Percentiles rank a stretch among this genome's conserved stretches.
These are phyloP conservation scores for Tuber calosporum DNA, from an alignment of 495 filamentous ascomycete genomes.

Conservation along the genomic window DNA sequence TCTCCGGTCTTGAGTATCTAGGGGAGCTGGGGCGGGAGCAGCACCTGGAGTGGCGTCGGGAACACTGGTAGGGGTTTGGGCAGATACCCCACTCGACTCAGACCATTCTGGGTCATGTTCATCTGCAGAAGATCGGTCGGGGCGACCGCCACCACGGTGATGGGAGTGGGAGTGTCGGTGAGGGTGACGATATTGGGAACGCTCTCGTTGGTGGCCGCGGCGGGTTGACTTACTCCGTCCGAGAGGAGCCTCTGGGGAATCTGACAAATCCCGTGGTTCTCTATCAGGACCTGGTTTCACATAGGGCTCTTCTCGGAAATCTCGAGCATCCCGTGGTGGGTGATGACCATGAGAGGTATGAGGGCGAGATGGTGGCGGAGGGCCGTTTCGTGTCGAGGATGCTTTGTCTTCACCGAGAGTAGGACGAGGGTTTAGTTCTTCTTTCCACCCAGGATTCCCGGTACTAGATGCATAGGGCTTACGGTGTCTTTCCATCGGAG, in stretches of 20 bases:
- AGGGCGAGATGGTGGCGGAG: conserved; percentile 21
- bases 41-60: conserved; percentile 10
- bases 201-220: conserved; percentile 20
- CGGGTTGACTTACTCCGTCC: conserved; percentile 8
- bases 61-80: conserved; percentile 23
- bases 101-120: conserved; percentile 31
- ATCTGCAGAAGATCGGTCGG: conserved; percentile 24
- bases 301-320: conserved; percentile 5
- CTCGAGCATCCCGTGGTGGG: conserved; percentile 10
- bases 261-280: not conserved
- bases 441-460: conserved; percentile 20
- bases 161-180: conserved; percentile 28
- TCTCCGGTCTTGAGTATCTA: not conserved
- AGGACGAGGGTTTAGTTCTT: conserved; percentile 34
- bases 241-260: not conserved
- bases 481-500: conserved; percentile 20
- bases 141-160: conserved; percentile 28
- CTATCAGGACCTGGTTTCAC: conserved; percentile 8
- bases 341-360: conserved; percentile 36
- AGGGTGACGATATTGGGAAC: conserved; percentile 24
- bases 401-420: conserved; percentile 35
- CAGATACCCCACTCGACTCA: conserved; percentile 22
- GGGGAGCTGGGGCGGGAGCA: not conserved
- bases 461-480: conserved; percentile 19
- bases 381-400: conserved; percentile 17